These are phyloP conservation scores for Chrysosphaeria jannelii DNA, from an alignment of 2,329 filamentous ascomycete species.

Conservation along the genomic window DNA sequence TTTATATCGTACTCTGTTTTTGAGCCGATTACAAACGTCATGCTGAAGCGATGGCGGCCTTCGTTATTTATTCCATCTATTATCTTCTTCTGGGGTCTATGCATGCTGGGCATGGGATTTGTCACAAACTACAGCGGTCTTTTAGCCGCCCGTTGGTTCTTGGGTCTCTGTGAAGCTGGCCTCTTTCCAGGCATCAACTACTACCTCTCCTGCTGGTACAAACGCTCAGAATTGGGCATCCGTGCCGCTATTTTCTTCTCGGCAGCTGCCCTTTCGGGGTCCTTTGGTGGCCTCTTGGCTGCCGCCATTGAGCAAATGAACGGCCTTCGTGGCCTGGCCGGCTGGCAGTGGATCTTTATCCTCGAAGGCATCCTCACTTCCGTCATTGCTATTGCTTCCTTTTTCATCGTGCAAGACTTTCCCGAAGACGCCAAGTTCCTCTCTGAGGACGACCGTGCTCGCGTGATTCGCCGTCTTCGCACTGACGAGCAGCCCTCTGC, in stretches of 20 bases:
- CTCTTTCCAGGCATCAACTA: constrained; percentile 39
- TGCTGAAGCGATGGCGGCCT: constrained; percentile 48
- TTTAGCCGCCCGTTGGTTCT: constrained; percentile 36
- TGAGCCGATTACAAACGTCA: constrained; percentile 47
- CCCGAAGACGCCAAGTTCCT: constrained; percentile 45
- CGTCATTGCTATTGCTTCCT: constrained; percentile 29
- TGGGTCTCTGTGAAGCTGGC: constrained; percentile 46
- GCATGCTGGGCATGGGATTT: constrained; percentile 41
- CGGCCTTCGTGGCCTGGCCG: constrained; percentile 19
- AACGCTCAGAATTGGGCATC: constrained; percentile 41
- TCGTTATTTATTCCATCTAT: constrained; percentile 57
- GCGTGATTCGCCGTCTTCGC: constrained; percentile 36
- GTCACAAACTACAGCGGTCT: constrained; percentile 30
- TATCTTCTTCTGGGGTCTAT: constrained; percentile 38
- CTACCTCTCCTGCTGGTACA: constrained; percentile 58
- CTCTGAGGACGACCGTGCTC: constrained; percentile 28
- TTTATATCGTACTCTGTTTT: constrained; percentile 64
- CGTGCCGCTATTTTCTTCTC: constrained; percentile 52
- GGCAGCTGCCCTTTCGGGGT: constrained; percentile 45
- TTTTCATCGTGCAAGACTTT: constrained; percentile 53
- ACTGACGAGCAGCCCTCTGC: constrained; percentile 37
- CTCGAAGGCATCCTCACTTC: constrained; percentile 38
- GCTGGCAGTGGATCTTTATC: constrained; percentile 33
- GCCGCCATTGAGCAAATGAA: constrained; percentile 38
- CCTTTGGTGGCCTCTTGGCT: constrained; percentile 39